These are phyloP conservation scores for Leccinum aurantiacum DNA, from an alignment of 768 basidiomycete genomes.

Conservation along the genomic window DNA sequence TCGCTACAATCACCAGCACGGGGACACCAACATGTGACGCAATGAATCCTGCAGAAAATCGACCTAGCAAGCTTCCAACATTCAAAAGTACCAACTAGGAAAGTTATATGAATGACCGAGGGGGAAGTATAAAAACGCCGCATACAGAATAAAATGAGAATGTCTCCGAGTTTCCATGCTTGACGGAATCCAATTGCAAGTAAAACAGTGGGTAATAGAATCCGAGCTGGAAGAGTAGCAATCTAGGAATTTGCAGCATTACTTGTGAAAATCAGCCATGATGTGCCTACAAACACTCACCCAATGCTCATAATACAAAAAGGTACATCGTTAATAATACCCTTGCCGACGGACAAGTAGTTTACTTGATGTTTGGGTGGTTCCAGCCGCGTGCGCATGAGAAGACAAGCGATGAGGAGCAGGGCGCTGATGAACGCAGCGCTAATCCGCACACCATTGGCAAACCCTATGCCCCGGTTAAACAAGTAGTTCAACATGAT, in stretches of 20 bases:
- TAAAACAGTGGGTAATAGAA: slow-evolving; percentile 56
- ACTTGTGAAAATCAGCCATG: not conserved
- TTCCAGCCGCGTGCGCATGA: slow-evolving; percentile 42
- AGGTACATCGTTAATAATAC: slow-evolving; percentile 15
- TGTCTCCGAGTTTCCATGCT: slow-evolving; percentile 43
- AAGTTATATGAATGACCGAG: not conserved
- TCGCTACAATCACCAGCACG: slow-evolving; percentile 40
- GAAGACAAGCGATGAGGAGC: slow-evolving; percentile 33
- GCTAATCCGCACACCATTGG: slow-evolving; percentile 49
- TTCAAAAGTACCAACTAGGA: slow-evolving; percentile 52
- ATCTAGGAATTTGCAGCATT: slow-evolving; percentile 5
- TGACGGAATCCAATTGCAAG: slow-evolving; percentile 52
- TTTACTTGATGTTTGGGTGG: slow-evolving; percentile 21
- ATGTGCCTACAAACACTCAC: slow-evolving; percentile 14
- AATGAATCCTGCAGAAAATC: slow-evolving; percentile 46
- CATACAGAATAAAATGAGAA: slow-evolving; percentile 58
- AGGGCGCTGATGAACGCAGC: slow-evolving; percentile 42
- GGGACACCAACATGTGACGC: slow-evolving; percentile 44
- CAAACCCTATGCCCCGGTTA: slow-evolving; percentile 34
- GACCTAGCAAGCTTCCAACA: slow-evolving; percentile 49
- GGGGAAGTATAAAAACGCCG: not conserved
- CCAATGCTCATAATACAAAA: slow-evolving; percentile 21
- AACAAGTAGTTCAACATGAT: slow-evolving; percentile 34
- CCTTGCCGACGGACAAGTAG: slow-evolving; percentile 19
- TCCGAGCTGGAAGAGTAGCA: slow-evolving; percentile 33